phyloP scores from a whole-genome alignment of 768 basidiomycete species.

The Lentinula aciculospora region DNA sequence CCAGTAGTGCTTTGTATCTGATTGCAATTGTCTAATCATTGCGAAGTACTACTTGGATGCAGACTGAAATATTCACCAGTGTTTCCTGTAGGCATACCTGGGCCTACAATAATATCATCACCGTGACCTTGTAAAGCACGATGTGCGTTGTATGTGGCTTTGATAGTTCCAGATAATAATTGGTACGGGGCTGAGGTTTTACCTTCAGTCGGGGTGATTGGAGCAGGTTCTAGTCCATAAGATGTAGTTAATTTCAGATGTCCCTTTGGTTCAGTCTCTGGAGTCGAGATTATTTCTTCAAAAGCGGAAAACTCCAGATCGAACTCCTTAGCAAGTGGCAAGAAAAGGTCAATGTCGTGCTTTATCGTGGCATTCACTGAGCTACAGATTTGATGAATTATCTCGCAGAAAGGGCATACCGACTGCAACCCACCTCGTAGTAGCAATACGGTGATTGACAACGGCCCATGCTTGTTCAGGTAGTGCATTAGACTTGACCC shows the following conservation, averaged over 20 bases:
- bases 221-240: conserved; percentile 59
- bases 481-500: conserved; percentile 73
- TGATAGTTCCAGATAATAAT: conserved; percentile 60
- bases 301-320: conserved; percentile 61
- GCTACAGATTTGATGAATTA: conserved; percentile 23
- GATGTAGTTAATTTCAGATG: conserved; percentile 44
- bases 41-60: neutral
- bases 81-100: conserved; percentile 56
- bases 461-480: conserved; percentile 69
- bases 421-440: conserved; percentile 39
- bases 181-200: conserved; percentile 38
- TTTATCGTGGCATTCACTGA: conserved; percentile 38
- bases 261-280: conserved; percentile 28
- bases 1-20: conserved; percentile 61
- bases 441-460: conserved; percentile 68
- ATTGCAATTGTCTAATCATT: conserved; percentile 16
- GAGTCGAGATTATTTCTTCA: conserved; percentile 31
- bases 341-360: conserved; percentile 40
- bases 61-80: conserved; percentile 34
- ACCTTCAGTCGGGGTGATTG: conserved; percentile 44
- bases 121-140: conserved; percentile 22
- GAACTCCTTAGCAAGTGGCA: conserved; percentile 40
- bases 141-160: conserved; percentile 51
- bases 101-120: conserved; percentile 38
- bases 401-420: neutral